These are phyloP conservation scores for Hyaloperonospora arabidopsidis DNA, from an alignment of 352 stramenopile species.

Conservation along the genomic window DNA sequence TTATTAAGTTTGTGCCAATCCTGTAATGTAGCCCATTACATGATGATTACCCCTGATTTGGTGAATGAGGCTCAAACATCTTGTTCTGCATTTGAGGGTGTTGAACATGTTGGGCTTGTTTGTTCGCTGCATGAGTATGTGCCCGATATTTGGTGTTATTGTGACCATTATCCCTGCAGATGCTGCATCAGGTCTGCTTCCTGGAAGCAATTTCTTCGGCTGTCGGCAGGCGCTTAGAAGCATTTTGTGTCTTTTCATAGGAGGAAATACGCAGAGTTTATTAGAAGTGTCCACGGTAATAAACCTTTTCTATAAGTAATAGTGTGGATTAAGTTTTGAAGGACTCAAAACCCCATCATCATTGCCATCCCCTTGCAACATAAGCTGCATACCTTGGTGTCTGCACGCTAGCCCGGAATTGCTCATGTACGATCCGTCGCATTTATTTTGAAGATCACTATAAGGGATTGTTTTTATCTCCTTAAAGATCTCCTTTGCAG, in stretches of 20 bases:
- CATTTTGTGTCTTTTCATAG: not conserved
- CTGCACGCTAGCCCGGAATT: not conserved
- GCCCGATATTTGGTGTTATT: not conserved
- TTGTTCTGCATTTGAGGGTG: not conserved
- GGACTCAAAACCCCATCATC: not conserved
- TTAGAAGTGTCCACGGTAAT: not conserved
- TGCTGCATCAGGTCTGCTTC: not conserved
- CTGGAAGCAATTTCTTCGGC: not conserved
- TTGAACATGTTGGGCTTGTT: not conserved
- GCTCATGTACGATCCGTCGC: not conserved
- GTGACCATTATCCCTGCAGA: not conserved
- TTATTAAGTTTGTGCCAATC: too few relatives aligned
- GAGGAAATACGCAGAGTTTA: not conserved
- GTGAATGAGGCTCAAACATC: not conserved
- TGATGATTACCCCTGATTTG: too few relatives aligned
- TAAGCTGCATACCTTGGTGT: not conserved
- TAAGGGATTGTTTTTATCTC: not conserved
- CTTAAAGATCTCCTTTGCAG: not conserved
- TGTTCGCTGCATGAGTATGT: not conserved
- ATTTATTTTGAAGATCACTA: not conserved
- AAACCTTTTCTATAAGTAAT: not conserved
- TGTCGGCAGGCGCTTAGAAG: not conserved
- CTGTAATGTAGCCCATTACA: too few relatives aligned
- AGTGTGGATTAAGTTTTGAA: not conserved
- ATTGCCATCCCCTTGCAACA: not conserved